These are phyloP conservation scores for Drechslerella stenobrocha DNA, from an alignment of 2,329 filamentous ascomycete genomes.

Conservation along the genomic window DNA sequence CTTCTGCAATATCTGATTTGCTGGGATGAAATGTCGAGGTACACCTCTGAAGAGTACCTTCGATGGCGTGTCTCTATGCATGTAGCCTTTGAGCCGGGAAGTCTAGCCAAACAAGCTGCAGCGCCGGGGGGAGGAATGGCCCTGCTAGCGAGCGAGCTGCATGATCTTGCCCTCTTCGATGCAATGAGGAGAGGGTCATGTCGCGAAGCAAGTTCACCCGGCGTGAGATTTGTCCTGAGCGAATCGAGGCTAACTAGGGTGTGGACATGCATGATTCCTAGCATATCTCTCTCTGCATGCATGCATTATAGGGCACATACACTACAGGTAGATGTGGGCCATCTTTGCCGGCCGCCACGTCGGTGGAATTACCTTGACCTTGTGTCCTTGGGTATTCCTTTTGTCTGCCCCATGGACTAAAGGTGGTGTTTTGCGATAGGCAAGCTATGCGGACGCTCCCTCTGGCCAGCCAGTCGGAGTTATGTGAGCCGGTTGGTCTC, in stretches of 20 bases:
- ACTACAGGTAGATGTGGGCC: constrained; percentile 17
- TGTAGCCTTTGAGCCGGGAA: constrained; percentile 1
- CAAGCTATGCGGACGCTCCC: not conserved
- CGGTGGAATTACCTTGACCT: constrained; percentile 25
- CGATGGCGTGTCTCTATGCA: not conserved
- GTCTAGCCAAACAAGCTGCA: constrained; percentile 6
- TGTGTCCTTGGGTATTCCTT: constrained; percentile 6
- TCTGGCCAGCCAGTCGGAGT: not conserved
- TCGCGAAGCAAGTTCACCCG: constrained; percentile 45
- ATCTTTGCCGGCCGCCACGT: constrained; percentile 14
- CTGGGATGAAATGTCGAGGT: not conserved
- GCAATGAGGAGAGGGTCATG: not conserved
- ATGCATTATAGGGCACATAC: not conserved
- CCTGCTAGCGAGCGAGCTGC: constrained; percentile 2
- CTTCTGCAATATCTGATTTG: constrained; percentile 5
- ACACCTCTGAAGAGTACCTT: not conserved
- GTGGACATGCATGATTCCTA: constrained; percentile 1
- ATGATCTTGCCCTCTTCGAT: constrained; percentile 17
- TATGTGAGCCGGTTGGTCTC: constrained; percentile 20
- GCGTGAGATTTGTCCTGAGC: constrained; percentile 20
- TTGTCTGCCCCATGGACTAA: constrained; percentile 3
- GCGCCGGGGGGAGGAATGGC: constrained; percentile 2
- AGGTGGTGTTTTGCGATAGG: not conserved
- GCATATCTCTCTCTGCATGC: constrained; percentile 3
- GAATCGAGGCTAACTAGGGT: constrained; percentile 18